Conservation (phyloP, 495 filamentous ascomycete species). For the Jackrogersella minutella region DNA sequence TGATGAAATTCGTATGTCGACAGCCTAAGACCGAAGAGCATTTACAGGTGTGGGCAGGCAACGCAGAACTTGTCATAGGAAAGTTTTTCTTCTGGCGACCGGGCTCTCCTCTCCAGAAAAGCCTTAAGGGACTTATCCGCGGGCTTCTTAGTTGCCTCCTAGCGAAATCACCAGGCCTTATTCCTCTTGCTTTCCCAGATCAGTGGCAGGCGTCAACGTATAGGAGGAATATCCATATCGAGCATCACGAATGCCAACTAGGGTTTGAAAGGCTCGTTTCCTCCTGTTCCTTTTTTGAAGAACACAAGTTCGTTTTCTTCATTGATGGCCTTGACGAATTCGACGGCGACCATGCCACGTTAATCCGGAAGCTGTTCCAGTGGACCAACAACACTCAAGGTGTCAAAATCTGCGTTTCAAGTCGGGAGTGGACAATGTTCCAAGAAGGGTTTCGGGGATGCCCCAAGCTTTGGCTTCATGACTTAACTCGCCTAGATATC, state of each 20-base stretch:
- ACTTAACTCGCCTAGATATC: constrained; percentile 29
- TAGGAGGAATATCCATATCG: constrained; percentile 7
- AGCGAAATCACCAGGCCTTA: constrained; percentile 40
- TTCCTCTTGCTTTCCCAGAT: constrained; percentile 32
- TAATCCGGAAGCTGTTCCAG: constrained; percentile 21
- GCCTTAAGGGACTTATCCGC: constrained; percentile 51
- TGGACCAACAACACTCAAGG: constrained; percentile 23
- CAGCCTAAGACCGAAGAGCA: constrained; percentile 25
- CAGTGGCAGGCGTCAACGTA: constrained; percentile 17
- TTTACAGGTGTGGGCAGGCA: constrained; percentile 44
- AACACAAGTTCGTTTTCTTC: constrained; percentile 48
- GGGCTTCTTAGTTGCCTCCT: constrained; percentile 51
- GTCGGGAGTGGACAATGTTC: constrained; percentile 52
- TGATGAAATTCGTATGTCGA: constrained; percentile 52
- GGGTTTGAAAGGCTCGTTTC: constrained; percentile 23
- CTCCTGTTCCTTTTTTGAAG: not conserved
- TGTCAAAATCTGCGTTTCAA: constrained; percentile 55
- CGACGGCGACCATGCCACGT: constrained; percentile 28
- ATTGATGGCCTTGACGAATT: constrained; percentile 54
- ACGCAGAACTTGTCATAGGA: constrained; percentile 42
- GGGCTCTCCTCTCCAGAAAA: constrained; percentile 51
- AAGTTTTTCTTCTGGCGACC: constrained; percentile 60
- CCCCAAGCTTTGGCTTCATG: constrained; percentile 24
- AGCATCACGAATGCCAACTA: constrained; percentile 20
- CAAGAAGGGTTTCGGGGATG: constrained; percentile 40